These are phyloP conservation scores for Anisodus acutangulus DNA, from an alignment of 257 asterid species.

Conservation along the genomic window DNA sequence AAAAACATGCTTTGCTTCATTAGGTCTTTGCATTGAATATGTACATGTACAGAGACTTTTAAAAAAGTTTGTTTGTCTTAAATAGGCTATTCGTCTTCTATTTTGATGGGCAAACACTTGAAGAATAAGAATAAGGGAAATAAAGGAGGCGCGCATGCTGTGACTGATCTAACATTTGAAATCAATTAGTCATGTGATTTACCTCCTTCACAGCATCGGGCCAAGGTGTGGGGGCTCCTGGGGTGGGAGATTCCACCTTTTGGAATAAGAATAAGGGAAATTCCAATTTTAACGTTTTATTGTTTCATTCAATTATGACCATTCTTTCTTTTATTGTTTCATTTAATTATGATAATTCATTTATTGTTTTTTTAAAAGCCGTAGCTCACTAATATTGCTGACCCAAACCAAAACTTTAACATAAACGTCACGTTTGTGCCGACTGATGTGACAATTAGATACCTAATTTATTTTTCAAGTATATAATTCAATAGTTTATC, in stretches of 20 bases:
- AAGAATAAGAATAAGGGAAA: too few species aligned
- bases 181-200: too few species aligned
- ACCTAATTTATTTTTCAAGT: background rate
- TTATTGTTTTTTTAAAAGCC: background rate
- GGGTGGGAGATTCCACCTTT: too few species aligned
- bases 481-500: background rate
- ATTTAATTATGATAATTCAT: background rate
- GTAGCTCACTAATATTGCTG: background rate
- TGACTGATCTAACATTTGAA: too few species aligned
- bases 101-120: background rate
- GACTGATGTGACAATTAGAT: conserved; percentile 14
- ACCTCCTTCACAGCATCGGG: too few species aligned
- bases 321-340: too few species aligned
- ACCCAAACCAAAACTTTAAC: background rate
- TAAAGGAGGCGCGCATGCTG: too few species aligned
- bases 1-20: conserved; percentile 26
- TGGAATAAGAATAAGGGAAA: too few species aligned
- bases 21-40: conserved; percentile 3
- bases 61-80: background rate
- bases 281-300: too few species aligned
- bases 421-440: conserved; percentile 15
- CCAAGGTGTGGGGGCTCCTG: too few species aligned
- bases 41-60: background rate
- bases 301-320: too few species aligned
- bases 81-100: background rate